Percentiles rank a stretch among this genome's conserved stretches.
These are phyloP conservation scores for Coelastrella sp. DNA, from an alignment of 139 green algal genomes.

Conservation along the genomic window DNA sequence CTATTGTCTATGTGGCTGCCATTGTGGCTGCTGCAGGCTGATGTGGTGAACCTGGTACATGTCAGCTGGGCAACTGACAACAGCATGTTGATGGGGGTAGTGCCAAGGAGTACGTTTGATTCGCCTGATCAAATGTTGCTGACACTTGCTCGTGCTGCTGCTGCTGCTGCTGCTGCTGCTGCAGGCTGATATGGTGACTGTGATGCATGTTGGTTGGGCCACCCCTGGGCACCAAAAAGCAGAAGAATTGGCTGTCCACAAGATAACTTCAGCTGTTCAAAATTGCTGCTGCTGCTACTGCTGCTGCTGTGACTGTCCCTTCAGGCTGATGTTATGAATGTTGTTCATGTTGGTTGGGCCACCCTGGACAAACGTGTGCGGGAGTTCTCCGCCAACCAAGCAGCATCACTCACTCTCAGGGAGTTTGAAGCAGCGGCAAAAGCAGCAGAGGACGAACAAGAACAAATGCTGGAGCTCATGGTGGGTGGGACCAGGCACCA, in stretches of 20 bases:
- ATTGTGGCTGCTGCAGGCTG: too few relatives aligned
- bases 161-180: not conserved
- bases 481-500: not conserved
- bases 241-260: too few relatives aligned
- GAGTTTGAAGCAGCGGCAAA: slow-evolving; percentile 69
- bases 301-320: not conserved
- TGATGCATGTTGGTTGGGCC: too few relatives aligned
- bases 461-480: slow-evolving; percentile 36
- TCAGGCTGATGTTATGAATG: slow-evolving; percentile 64
- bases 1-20: too few relatives aligned
- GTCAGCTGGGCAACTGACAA: too few relatives aligned
- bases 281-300: not conserved
- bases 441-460: slow-evolving; percentile 5
- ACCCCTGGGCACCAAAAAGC: too few relatives aligned
- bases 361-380: slow-evolving; percentile 89
- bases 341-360: slow-evolving; percentile 94
- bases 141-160: too few relatives aligned
- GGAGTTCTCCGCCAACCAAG: slow-evolving; percentile 85
- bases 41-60: too few relatives aligned
- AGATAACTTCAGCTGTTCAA: not conserved
- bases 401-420: slow-evolving; percentile 69
- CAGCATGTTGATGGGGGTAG: too few relatives aligned
- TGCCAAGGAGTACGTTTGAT: too few relatives aligned
- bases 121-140: too few relatives aligned
- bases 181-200: too few relatives aligned